phyloP scores from a whole-genome alignment of 2,329 filamentous ascomycete species.

The Xenosphaeropsis pyriputrescens region DNA sequence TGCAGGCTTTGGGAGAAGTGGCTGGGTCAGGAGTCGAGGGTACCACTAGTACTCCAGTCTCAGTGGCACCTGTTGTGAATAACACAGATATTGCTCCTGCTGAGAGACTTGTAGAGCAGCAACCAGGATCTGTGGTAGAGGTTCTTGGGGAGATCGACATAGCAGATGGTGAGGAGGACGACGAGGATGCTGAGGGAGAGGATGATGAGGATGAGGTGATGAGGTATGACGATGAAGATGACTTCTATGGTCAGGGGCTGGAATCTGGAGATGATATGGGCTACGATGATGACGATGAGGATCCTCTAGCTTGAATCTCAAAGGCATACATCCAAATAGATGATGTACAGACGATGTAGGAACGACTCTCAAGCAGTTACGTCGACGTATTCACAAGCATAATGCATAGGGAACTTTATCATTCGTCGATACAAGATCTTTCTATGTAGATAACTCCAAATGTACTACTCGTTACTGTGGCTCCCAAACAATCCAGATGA shows the following conservation, averaged over 20 bases:
- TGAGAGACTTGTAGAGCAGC: not conserved
- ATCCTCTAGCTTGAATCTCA: not conserved
- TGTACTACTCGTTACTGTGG: too few relatives aligned
- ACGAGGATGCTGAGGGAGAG: conserved; percentile 4
- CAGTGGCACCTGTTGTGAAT: not conserved
- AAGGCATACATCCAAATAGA: too few relatives aligned
- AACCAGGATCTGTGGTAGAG: not conserved
- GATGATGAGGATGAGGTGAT: conserved; percentile 4
- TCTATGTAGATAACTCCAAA: too few relatives aligned
- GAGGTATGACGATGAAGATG: conserved; percentile 11
- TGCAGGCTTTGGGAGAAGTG: not conserved
- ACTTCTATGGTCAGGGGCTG: conserved; percentile 14
- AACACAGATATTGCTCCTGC: not conserved
- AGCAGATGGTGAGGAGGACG: conserved; percentile 5
- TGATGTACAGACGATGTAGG: too few relatives aligned
- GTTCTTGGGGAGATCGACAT: conserved; percentile 8
- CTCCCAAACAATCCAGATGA: too few relatives aligned
- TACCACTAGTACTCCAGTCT: too few relatives aligned
- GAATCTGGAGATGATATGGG: conserved; percentile 12
- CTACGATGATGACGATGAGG: conserved; percentile 10
- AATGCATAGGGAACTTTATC: too few relatives aligned
- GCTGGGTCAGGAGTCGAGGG: not conserved
- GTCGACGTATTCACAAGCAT: too few relatives aligned
- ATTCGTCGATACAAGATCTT: too few relatives aligned
- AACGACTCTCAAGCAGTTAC: too few relatives aligned